Base-by-base conservation (phyloP, 495 filamentous ascomycete species). In the Evernia prunastri region DNA sequence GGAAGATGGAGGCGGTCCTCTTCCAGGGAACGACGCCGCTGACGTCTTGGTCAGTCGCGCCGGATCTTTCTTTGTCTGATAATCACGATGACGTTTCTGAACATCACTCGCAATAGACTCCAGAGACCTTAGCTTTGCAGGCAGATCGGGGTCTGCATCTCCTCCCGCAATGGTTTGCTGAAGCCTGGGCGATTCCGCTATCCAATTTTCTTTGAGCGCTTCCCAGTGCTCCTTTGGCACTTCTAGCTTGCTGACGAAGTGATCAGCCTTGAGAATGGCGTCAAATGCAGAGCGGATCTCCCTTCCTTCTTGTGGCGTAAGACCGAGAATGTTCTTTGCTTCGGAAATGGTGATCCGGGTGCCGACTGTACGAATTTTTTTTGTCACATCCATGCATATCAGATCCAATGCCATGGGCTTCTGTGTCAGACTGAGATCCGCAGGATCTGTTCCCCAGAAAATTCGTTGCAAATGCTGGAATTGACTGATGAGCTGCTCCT, bases 381-480 rank as follows among this genome's bases (percentile, higher is more conserved):
- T 94, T 12, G 88, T 91, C 56, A 92, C 88, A 72, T 92, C 88
- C n/a, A 80, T 86, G 69, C 87, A 90, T 31, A 94, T 84, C 33
- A 90, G 81, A 74, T 94, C 90, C 11, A 94, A 76, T 1, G 89
- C 86, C 58, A 89, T 80, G 25, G 78, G 77, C 62, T 78, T 76
- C 25, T 73, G 68, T 47, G 87, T 86, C n/a, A 77, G 72, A 57
- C 82, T 73, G 53, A 84, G 81, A 43, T 85, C 78, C 9, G 71
- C 63, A 51, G 72, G 74, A 17, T 72, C 68, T 13, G 63, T 69
- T 25, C 72, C 76, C 71, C 76, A 80, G 67, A 92, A 88, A n/a
- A 88, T 79, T 4, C 76, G 76, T 51, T 86, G 82, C 6, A 94
- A 80, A 69, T 89, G 86, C 40, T 80, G 76, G 47, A 81, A 86